These are phyloP conservation scores for Corchorus capsularis DNA, from an alignment of 345 rosid species.

Conservation along the genomic window DNA sequence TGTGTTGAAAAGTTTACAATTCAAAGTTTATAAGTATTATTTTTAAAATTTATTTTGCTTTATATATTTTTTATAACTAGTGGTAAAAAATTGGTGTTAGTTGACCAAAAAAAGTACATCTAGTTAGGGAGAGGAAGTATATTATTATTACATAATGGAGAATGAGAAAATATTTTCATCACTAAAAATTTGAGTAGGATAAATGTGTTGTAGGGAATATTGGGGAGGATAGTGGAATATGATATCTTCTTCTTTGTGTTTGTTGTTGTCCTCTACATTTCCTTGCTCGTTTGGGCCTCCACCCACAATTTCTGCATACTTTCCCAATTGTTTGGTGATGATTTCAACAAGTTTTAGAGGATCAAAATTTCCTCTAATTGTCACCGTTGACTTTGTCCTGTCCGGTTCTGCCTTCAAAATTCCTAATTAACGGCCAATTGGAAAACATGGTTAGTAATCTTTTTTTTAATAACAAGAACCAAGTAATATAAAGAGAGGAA, in stretches of 20 bases:
- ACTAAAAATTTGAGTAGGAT: conserved; percentile 39
- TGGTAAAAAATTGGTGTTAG: too few relatives aligned
- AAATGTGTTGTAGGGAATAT: conserved; percentile 30
- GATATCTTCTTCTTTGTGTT: conserved; percentile 7
- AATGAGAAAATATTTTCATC: conserved; percentile 54
- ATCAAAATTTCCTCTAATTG: conserved; percentile 54
- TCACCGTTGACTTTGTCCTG: conserved; percentile 50
- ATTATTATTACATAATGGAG: conserved; percentile 41
- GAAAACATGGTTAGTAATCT: too few relatives aligned
- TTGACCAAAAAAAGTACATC: too few relatives aligned
- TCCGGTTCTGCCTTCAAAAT: conserved; percentile 53
- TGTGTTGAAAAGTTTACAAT: too few relatives aligned
- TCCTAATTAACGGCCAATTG: conserved; percentile 32
- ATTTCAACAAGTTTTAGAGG: conserved; percentile 31
- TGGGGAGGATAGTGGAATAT: conserved; percentile 45
- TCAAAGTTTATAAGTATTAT: too few relatives aligned
- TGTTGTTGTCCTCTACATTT: not conserved
- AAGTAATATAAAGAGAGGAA: too few relatives aligned
- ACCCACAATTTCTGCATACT: conserved; percentile 48
- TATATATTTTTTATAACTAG: too few relatives aligned
- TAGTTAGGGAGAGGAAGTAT: too few relatives aligned
- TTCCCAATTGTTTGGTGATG: conserved; percentile 44
- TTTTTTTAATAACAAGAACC: too few relatives aligned
- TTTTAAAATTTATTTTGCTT: too few relatives aligned
- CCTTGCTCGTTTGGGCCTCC: conserved; percentile 27